These are phyloP conservation scores for Calonectria ilicicola DNA, from an alignment of 2,329 filamentous ascomycete species.

Conservation along the genomic window DNA sequence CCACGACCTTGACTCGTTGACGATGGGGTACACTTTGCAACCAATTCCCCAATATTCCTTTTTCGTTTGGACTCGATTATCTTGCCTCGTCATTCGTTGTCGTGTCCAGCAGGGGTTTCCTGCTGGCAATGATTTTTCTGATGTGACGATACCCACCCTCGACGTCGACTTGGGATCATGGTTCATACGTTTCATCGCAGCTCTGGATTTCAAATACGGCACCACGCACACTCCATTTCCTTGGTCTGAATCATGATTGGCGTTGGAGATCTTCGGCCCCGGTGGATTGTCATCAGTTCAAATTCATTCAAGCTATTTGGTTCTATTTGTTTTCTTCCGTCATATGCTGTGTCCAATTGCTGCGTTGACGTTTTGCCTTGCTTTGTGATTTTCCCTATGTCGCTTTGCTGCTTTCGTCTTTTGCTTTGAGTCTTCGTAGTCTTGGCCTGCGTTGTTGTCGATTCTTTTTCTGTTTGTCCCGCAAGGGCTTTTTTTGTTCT, in stretches of 20 bases:
- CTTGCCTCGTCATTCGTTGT: slow-evolving; percentile 39
- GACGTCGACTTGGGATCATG: slow-evolving; percentile 41
- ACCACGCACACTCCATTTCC: slow-evolving; percentile 47
- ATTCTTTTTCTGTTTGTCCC: slow-evolving; percentile 9
- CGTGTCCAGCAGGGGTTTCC: slow-evolving; percentile 35
- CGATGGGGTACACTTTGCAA: slow-evolving; percentile 40
- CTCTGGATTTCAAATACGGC: slow-evolving; percentile 45
- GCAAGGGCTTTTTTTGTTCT: slow-evolving; percentile 1
- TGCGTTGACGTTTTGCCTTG: slow-evolving; percentile 35
- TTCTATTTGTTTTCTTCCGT: slow-evolving; percentile 42
- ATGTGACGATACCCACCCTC: slow-evolving; percentile 41
- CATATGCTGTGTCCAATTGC: slow-evolving; percentile 40
- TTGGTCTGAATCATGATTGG: slow-evolving; percentile 55
- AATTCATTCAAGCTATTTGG: slow-evolving; percentile 48
- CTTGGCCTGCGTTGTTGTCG: slow-evolving; percentile 26
- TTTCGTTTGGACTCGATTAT: slow-evolving; percentile 44
- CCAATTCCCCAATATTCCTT: slow-evolving; percentile 33
- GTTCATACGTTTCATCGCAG: slow-evolving; percentile 45
- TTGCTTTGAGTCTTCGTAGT: slow-evolving; percentile 36
- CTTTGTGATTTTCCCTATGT: slow-evolving; percentile 33
- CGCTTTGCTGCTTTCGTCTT: slow-evolving; percentile 30
- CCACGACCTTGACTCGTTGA: slow-evolving; percentile 43
- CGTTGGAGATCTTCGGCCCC: slow-evolving; percentile 54
- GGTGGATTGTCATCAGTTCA: slow-evolving; percentile 53
- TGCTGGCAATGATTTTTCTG: slow-evolving; percentile 39